Percentiles rank a stretch among this genome's conserved stretches.
Conservation (phyloP, 2,329 filamentous ascomycete species). For the Thielaviopsis populi region DNA sequence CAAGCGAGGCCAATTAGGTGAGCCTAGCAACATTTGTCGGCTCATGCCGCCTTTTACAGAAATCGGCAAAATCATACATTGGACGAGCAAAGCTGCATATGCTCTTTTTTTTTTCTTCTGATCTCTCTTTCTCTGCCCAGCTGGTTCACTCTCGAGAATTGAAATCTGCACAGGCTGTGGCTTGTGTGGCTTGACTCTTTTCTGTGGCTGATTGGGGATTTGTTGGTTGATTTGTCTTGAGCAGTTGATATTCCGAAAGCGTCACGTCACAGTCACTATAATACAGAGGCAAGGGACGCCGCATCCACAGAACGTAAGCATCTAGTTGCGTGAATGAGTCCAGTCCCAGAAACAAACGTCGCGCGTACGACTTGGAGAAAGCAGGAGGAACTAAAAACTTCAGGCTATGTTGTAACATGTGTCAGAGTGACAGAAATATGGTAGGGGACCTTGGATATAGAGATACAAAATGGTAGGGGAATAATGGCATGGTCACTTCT, state of each 20-base stretch:
- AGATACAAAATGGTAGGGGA: slow-evolving; percentile 6
- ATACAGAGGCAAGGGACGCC: too few species aligned
- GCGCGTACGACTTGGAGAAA: not conserved
- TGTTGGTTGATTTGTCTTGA: not conserved
- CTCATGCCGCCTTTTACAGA: not conserved
- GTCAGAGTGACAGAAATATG: not conserved
- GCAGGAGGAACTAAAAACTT: not conserved
- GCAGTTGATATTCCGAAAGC: not conserved
- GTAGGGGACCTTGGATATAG: not conserved
- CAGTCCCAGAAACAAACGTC: too few species aligned
- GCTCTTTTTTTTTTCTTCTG: too few species aligned
- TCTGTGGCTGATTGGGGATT: not conserved
- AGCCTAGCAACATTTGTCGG: not conserved
- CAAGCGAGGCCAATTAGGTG: not conserved
- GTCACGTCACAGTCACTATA: not conserved
- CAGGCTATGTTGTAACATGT: slow-evolving; percentile 5
- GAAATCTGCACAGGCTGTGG: not conserved
- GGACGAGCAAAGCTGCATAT: not conserved
- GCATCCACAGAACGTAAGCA: not conserved
- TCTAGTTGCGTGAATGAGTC: not conserved
- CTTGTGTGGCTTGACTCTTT: not conserved
- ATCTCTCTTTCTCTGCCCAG: not conserved
- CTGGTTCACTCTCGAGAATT: not conserved
- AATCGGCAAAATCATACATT: not conserved
- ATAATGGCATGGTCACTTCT: slow-evolving; percentile 18